phyloP scores from a whole-genome alignment of 2,329 filamentous ascomycete genomes.

The Zalaria obscura region DNA sequence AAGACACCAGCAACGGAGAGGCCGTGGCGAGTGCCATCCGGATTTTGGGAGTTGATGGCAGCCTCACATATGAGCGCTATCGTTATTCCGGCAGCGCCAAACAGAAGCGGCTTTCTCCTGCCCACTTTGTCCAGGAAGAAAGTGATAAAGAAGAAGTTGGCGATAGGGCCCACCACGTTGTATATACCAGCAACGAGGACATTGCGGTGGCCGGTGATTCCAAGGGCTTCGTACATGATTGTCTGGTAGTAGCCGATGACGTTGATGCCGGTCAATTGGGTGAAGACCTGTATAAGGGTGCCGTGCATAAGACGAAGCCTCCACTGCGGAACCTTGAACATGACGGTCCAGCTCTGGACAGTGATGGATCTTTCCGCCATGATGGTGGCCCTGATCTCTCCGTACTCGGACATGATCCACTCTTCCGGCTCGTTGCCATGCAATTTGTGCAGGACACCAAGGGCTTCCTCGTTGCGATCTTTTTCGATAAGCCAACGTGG shows the following conservation, averaged over 20 bases:
- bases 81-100: slow-evolving; percentile 39
- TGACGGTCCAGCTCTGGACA: slow-evolving; percentile 38
- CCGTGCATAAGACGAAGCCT: slow-evolving; percentile 19
- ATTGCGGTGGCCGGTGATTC: slow-evolving; percentile 18
- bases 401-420: slow-evolving; percentile 40
- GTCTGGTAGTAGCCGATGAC: slow-evolving; percentile 9
- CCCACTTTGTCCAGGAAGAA: slow-evolving; percentile 42
- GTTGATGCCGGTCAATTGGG: slow-evolving; percentile 7
- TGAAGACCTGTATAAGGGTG: slow-evolving; percentile 7
- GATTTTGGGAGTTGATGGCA: slow-evolving; percentile 38
- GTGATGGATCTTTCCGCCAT: slow-evolving; percentile 43
- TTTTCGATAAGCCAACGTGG: slow-evolving; percentile 14
- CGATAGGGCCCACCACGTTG: slow-evolving; percentile 43
- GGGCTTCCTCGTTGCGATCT: slow-evolving; percentile 10
- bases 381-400: slow-evolving; percentile 48
- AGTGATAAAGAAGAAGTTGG: slow-evolving; percentile 45
- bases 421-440: slow-evolving; percentile 27
- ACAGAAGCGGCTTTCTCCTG: slow-evolving; percentile 37
- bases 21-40: slow-evolving; percentile 24
- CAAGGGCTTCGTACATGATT: slow-evolving; percentile 9
- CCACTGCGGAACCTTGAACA: slow-evolving; percentile 45
- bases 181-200: slow-evolving; percentile 46
- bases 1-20: slow-evolving; percentile 48
- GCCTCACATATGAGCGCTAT: slow-evolving; percentile 47
- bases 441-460: slow-evolving; percentile 27